phyloP scores from a whole-genome alignment of 1,284 basidiomycete genomes.

The Ceratobasidium sp. region DNA sequence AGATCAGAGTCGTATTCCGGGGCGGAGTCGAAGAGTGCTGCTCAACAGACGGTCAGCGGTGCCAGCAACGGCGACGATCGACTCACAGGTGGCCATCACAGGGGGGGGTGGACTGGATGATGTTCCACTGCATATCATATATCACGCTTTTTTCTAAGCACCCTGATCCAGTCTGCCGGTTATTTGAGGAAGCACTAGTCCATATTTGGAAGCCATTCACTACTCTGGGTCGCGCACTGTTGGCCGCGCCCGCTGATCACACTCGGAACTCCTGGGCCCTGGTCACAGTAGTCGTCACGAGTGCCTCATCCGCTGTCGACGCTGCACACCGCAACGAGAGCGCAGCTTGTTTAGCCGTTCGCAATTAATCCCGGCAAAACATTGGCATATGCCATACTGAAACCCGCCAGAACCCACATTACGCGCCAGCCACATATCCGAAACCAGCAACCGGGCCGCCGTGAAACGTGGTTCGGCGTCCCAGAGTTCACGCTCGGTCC shows the following conservation, averaged over 20 bases:
- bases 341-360: neutral
- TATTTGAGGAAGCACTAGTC: neutral
- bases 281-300: neutral
- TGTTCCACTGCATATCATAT: conserved; percentile 18
- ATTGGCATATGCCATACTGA: conserved; percentile 7
- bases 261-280: neutral
- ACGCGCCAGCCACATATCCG: neutral
- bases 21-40: conserved; percentile 34
- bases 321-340: neutral
- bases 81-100: conserved; percentile 33
- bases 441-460: conserved; percentile 2
- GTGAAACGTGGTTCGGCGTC: neutral
- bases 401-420: conserved; percentile 1
- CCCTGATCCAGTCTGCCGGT: neutral
- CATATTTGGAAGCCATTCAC: neutral
- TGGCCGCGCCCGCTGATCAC: conserved; percentile 8
- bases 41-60: neutral
- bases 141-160: conserved; percentile 14
- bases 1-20: conserved; percentile 34
- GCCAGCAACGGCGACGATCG: neutral
- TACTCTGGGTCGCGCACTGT: neutral
- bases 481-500: neutral
- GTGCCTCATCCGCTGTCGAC: neutral
- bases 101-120: conserved; percentile 8
- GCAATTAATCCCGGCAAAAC: neutral